Conservation (phyloP, 2,329 filamentous ascomycete species). For the Calonectria fujianensis region DNA sequence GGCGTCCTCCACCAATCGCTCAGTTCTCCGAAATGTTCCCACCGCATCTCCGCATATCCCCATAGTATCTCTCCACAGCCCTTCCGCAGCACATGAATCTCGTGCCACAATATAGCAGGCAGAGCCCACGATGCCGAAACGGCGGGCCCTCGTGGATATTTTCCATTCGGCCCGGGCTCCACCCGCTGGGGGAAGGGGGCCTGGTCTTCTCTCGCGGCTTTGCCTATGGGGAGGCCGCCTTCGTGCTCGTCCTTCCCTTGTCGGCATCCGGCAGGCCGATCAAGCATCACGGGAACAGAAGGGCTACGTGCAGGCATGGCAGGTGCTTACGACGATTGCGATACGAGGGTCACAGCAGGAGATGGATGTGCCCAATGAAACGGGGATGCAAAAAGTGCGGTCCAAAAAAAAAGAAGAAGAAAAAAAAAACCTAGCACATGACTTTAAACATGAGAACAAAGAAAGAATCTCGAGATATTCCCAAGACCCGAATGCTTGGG, state of each 20-base stretch:
- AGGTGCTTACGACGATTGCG: slow-evolving; percentile 8
- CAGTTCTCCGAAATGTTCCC: slow-evolving; percentile 4
- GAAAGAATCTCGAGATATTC: neutral
- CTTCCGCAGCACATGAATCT: slow-evolving; percentile 15
- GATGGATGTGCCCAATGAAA: too few species aligned
- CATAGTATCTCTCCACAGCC: slow-evolving; percentile 23
- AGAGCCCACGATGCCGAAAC: slow-evolving; percentile 14
- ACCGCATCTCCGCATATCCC: slow-evolving; percentile 26
- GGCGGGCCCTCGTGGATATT: slow-evolving; percentile 16
- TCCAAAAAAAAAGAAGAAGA: neutral
- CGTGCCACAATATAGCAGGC: slow-evolving; percentile 14
- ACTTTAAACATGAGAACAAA: neutral
- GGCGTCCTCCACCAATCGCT: slow-evolving; percentile 6
- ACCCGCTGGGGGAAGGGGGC: neutral
- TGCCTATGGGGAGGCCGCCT: slow-evolving; percentile 8
- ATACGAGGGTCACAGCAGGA: neutral
- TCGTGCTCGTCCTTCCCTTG: slow-evolving; percentile 18
- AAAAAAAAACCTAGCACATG: slow-evolving; percentile 6
- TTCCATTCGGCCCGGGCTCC: slow-evolving; percentile 37
- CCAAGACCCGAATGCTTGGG: neutral
- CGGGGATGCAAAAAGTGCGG: neutral
- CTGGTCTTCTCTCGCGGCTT: neutral
- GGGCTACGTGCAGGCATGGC: neutral
- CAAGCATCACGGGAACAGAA: slow-evolving; percentile 10
- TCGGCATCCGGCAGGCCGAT: slow-evolving; percentile 4